Conservation (phyloP, 1,139 yeast genomes). For the Debaryomyces coudertii region DNA sequence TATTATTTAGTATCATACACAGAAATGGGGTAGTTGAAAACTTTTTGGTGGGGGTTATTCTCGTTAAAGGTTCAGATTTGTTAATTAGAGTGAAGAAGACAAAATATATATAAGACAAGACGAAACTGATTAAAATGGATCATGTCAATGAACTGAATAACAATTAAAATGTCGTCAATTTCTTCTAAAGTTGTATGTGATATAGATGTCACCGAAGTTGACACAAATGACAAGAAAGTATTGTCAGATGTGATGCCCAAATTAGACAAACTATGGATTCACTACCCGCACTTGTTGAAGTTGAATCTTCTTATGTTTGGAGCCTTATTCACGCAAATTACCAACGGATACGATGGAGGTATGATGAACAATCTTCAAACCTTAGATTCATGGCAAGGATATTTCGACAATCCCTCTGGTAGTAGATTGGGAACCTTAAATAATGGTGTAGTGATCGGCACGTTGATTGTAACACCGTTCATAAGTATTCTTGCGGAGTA, state of each 20-base stretch:
- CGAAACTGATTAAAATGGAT: no score
- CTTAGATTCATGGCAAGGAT: slow-evolving; percentile 16
- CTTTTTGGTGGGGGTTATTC: no score
- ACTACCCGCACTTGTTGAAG: background rate
- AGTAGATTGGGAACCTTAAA: slow-evolving; percentile 20
- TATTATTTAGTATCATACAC: no score
- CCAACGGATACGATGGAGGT: slow-evolving; percentile 20
- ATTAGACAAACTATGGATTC: slow-evolving; percentile 1
- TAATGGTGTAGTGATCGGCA: slow-evolving; percentile 20
- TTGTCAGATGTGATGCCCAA: background rate
- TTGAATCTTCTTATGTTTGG: slow-evolving; percentile 6
- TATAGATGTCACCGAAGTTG: no score
- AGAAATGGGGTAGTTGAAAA: no score
- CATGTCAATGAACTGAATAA: no score
- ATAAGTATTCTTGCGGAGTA: slow-evolving; percentile 9
- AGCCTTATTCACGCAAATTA: slow-evolving; percentile 15
- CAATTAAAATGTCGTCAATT: no score
- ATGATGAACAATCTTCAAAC: slow-evolving; percentile 21
- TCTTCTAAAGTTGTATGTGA: no score
- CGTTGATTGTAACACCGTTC: slow-evolving; percentile 26
- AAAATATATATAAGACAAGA: no score
- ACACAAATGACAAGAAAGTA: no score
- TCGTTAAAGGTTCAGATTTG: no score
- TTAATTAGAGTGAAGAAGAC: no score
- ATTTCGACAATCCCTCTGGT: slow-evolving; percentile 19